Conservation (phyloP, 2,329 filamentous ascomycete genomes). For the Macrophomina phaseolina region DNA sequence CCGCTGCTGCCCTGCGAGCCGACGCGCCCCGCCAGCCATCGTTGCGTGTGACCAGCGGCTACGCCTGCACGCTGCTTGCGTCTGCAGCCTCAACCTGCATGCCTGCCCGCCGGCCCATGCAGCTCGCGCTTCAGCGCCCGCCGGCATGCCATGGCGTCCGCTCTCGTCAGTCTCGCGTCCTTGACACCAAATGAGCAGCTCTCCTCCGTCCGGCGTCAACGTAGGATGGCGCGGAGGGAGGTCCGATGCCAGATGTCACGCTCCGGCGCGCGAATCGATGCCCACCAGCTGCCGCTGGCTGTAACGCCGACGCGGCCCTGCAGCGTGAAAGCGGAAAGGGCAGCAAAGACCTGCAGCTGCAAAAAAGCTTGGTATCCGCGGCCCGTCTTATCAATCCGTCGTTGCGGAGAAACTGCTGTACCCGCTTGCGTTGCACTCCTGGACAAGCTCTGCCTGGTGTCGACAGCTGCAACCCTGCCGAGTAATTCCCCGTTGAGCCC, state of each 20-base stretch:
- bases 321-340: neutral
- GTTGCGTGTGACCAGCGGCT: neutral
- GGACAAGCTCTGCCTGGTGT: neutral
- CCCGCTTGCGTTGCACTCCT: slow-evolving; percentile 7
- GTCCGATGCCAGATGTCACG: slow-evolving; percentile 8
- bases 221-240: slow-evolving; percentile 14
- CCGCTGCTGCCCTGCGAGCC: no score
- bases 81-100: neutral
- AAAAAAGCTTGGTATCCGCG: slow-evolving; percentile 17
- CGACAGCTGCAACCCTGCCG: slow-evolving; percentile 11
- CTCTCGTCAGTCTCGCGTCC: neutral
- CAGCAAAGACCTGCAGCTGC: neutral
- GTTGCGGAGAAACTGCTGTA: slow-evolving; percentile 7
- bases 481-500: neutral
- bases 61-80: neutral
- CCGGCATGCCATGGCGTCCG: neutral
- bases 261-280: slow-evolving; percentile 8
- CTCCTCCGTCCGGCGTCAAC: slow-evolving; percentile 11
- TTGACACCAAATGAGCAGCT: slow-evolving; percentile 9
- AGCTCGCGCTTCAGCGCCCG: neutral
- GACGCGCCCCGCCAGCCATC: neutral
- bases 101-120: no score
- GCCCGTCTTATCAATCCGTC: slow-evolving; percentile 15
- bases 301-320: slow-evolving; percentile 15
- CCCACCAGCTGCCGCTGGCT: neutral